Conservation (phyloP, 495 filamentous ascomycete genomes). For the Annulohypoxylon stygium region DNA sequence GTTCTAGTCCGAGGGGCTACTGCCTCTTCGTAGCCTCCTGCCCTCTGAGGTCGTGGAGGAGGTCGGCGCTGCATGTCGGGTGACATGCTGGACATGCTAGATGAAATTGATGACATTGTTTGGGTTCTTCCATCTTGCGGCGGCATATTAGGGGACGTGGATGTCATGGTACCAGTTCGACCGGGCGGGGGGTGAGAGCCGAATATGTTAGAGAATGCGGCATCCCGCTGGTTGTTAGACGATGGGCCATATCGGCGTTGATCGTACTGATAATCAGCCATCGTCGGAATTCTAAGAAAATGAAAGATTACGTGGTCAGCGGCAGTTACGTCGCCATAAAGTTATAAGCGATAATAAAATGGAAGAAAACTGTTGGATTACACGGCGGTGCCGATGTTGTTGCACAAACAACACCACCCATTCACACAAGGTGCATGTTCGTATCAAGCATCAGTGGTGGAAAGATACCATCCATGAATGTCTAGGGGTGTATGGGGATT, state of each 20-base stretch:
- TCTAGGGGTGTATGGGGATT: not conserved
- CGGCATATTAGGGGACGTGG: constrained; percentile 63
- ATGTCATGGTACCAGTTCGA: constrained; percentile 88
- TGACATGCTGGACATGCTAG: constrained; percentile 71
- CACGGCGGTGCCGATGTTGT: constrained; percentile 34
- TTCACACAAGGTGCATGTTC: constrained; percentile 34
- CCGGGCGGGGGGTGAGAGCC: constrained; percentile 88
- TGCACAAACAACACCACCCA: constrained; percentile 40
- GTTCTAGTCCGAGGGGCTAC: constrained; percentile 54
- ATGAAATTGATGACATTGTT: constrained; percentile 89
- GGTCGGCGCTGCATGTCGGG: constrained; percentile 68
- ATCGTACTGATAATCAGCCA: constrained; percentile 91
- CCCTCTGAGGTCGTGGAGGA: constrained; percentile 70
- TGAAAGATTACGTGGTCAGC: constrained; percentile 39
- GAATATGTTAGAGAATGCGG: constrained; percentile 96
- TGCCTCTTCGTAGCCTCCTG: constrained; percentile 61
- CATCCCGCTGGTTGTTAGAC: constrained; percentile 85
- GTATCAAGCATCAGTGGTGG: constrained; percentile 26
- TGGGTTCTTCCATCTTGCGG: constrained; percentile 77
- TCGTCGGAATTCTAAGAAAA: constrained; percentile 58
- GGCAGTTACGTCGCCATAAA: constrained; percentile 24
- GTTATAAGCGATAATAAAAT: constrained; percentile 26
- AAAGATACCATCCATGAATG: constrained; percentile 27
- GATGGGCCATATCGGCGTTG: constrained; percentile 75
- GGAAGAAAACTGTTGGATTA: constrained; percentile 24